phyloP scores from a whole-genome alignment of 2,329 filamentous ascomycete species.

The Trichoderma endophyticum region DNA sequence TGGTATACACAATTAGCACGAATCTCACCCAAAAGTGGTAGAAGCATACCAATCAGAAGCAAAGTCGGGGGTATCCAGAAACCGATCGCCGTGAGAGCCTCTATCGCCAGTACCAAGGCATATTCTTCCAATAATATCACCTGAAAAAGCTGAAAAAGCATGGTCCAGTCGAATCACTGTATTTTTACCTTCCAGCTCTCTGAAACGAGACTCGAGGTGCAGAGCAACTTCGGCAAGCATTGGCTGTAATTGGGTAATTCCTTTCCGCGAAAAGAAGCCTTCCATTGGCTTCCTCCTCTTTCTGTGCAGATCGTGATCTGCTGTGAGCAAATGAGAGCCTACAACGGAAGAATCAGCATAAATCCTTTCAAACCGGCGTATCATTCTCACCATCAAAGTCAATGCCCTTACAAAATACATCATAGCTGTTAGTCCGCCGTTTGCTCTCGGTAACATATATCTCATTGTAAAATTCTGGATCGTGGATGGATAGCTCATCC shows the following conservation, averaged over 20 bases:
- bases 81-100: not conserved
- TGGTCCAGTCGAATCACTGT: not conserved
- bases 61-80: not conserved
- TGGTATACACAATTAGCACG: not conserved
- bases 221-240: not conserved
- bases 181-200: not conserved
- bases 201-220: not conserved
- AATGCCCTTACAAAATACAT: not conserved
- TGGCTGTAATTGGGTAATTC: not conserved
- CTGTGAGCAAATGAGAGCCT: not conserved
- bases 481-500: slow-evolving; percentile 31
- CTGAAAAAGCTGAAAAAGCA: not conserved
- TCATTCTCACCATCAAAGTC: not conserved
- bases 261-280: not conserved
- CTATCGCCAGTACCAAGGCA: not conserved
- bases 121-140: not conserved
- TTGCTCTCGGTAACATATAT: slow-evolving; percentile 23
- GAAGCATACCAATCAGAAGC: not conserved
- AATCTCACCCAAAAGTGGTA: not conserved
- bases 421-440: not conserved
- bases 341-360: not conserved
- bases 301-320: not conserved
- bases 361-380: fast-evolving
- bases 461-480: slow-evolving; percentile 27
- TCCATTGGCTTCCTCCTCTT: slow-evolving; percentile 1